A percentile compares a stretch with the other conserved stretches of the same genome.
Evolutionary conservation across 371 early-diverging fungal species (phyloP).

Genomic region (Zancudomyces culisetae): DNA sequence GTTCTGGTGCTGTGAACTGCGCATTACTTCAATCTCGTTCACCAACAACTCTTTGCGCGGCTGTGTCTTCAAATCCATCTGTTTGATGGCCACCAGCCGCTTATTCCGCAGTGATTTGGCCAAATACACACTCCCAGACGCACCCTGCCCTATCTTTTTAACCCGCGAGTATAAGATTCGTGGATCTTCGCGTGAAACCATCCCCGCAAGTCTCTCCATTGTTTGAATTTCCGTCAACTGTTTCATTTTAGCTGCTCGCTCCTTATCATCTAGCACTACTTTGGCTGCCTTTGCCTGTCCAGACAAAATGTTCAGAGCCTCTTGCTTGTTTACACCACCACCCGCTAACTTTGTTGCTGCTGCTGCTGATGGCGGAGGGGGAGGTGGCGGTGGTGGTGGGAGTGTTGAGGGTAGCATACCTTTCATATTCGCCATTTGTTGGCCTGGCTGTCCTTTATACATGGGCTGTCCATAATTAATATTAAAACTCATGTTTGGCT

Average conservation of each 20-base stretch:
- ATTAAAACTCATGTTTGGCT: no score
- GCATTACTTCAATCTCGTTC: conserved; percentile 91
- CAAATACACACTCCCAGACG: conserved; percentile 87
- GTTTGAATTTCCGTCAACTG: conserved; percentile 78
- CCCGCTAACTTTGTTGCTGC: background rate
- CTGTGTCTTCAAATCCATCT: conserved; percentile 85
- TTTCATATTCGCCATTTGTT: background rate
- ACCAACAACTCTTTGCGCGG: conserved; percentile 86
- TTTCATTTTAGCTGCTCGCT: conserved; percentile 36
- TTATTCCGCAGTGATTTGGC: conserved; percentile 47
- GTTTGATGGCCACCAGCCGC: conserved; percentile 82
- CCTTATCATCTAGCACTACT: background rate
- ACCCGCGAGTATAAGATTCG: conserved; percentile 62
- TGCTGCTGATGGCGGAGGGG: background rate
- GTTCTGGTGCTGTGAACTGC: conserved; percentile 81
- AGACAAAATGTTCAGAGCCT: conserved; percentile 25
- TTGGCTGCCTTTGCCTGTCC: conserved; percentile 13
- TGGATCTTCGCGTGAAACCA: conserved; percentile 80
- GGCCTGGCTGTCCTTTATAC: background rate
- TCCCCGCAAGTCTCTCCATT: conserved; percentile 47
- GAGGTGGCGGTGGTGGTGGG: background rate
- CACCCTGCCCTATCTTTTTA: conserved; percentile 94
- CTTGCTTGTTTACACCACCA: background rate
- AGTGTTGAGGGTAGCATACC: background rate
- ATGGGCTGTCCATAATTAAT: background rate